These are phyloP conservation scores for Fusarium euwallaceae DNA, from an alignment of 2,329 filamentous ascomycete species.

Conservation along the genomic window DNA sequence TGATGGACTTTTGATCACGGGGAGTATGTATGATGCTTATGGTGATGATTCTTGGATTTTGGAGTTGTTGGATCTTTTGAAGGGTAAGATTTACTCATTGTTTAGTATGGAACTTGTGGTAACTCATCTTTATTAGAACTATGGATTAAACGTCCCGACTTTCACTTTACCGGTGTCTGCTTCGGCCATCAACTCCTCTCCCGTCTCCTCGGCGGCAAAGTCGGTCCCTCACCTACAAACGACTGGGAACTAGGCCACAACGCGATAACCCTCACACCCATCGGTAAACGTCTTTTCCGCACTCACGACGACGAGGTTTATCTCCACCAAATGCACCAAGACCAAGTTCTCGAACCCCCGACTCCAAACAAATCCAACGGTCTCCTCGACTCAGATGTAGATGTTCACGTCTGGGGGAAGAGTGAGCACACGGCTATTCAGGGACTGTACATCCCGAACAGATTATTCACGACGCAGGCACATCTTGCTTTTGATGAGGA, in stretches of 20 bases:
- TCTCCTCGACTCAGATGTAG: slow-evolving; percentile 54
- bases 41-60: slow-evolving; percentile 80
- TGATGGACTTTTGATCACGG: slow-evolving; percentile 81
- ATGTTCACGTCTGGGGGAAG: slow-evolving; percentile 70
- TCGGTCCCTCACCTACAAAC: slow-evolving; percentile 72
- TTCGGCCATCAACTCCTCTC: slow-evolving; percentile 87
- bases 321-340: slow-evolving; percentile 85
- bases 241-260: slow-evolving; percentile 81
- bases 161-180: slow-evolving; percentile 79
- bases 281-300: slow-evolving; percentile 78
- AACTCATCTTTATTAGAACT: slow-evolving; percentile 52
- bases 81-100: slow-evolving; percentile 48
- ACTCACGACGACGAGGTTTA: slow-evolving; percentile 62
- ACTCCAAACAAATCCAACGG: slow-evolving; percentile 58
- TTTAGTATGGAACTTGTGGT: not conserved
- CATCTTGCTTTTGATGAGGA: slow-evolving; percentile 82
- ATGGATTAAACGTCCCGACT: slow-evolving; percentile 64
- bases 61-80: slow-evolving; percentile 71
- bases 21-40: slow-evolving; percentile 77
- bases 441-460: slow-evolving; percentile 76
- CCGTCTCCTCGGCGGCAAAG: slow-evolving; percentile 76
- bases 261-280: slow-evolving; percentile 71
- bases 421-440: slow-evolving; percentile 77
- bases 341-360: slow-evolving; percentile 76
- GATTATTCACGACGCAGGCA: slow-evolving; percentile 80